These are phyloP conservation scores for Flaveria linearis DNA, from an alignment of 129 eudicot species.

Conservation along the genomic window DNA sequence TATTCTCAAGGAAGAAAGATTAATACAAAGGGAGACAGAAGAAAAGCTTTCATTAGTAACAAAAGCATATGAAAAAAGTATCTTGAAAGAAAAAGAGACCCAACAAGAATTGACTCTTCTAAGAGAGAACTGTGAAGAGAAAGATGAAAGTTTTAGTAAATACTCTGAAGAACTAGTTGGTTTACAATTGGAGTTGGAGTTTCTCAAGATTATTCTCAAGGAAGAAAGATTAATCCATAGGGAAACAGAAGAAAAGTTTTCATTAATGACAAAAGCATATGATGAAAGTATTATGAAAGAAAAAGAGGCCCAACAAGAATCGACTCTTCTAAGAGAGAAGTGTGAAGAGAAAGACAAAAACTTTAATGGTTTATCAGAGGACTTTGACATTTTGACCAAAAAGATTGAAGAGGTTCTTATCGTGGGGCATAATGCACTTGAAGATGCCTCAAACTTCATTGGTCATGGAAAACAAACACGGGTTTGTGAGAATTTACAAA, in stretches of 20 bases:
- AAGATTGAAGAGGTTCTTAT: conserved; percentile 69
- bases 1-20: conserved; percentile 74
- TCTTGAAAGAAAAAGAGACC: conserved; percentile 55
- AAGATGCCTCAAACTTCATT: conserved; percentile 51
- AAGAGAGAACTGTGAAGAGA: conserved; percentile 47
- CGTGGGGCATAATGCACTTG: conserved; percentile 64
- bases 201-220: conserved; percentile 64
- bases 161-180: conserved; percentile 52
- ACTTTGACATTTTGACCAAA: conserved; percentile 44
- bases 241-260: conserved; percentile 45
- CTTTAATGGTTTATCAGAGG: conserved; percentile 27
- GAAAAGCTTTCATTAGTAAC: conserved; percentile 37
- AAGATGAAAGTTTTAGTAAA: conserved; percentile 40
- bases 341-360: conserved; percentile 51
- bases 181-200: conserved; percentile 65
- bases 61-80: conserved; percentile 52
- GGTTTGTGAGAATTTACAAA: conserved; percentile 56
- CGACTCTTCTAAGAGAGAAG: conserved; percentile 39
- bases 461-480: conserved; percentile 42
- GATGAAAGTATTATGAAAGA: conserved; percentile 57
- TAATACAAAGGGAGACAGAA: conserved; percentile 36
- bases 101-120: conserved; percentile 38
- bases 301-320: conserved; percentile 47
- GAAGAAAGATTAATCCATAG: conserved; percentile 56
- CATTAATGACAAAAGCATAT: conserved; percentile 38